These are phyloP conservation scores for Helianthus tuberosus DNA, from an alignment of 129 eudicot genomes.

Conservation along the genomic window DNA sequence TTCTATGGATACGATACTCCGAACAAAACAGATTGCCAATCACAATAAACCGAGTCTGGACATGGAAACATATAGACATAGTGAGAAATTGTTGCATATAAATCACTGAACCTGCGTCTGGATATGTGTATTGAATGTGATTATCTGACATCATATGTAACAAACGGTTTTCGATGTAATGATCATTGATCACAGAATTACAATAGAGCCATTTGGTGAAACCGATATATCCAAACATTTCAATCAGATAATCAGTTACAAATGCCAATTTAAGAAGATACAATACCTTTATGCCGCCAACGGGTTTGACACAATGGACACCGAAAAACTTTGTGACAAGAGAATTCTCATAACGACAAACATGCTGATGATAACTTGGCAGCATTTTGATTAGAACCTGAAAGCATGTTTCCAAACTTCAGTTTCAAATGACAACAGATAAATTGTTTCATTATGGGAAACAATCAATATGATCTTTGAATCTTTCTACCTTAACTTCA, in stretches of 20 bases:
- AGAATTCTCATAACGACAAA: slow-evolving; percentile 77
- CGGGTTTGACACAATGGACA: slow-evolving; percentile 3
- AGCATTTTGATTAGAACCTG: slow-evolving; percentile 96
- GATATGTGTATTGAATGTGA: not conserved
- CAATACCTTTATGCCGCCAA: not conserved
- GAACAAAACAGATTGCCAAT: slow-evolving; percentile 99
- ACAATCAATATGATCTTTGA: slow-evolving; percentile 15
- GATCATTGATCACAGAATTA: too few species aligned
- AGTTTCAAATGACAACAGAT: slow-evolving; percentile 8
- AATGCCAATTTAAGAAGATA: not conserved
- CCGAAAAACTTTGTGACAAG: slow-evolving; percentile 70
- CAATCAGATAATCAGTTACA: not conserved
- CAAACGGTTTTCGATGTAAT: not conserved
- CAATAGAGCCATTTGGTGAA: too few species aligned
- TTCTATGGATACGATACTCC: slow-evolving; percentile 87
- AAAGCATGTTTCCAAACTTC: slow-evolving; percentile 17
- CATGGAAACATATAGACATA: not conserved
- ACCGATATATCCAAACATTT: not conserved
- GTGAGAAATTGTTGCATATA: not conserved
- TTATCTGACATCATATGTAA: not conserved
- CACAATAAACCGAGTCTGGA: slow-evolving; percentile 86
- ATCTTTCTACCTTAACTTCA: slow-evolving; percentile 83
- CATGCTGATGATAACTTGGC: slow-evolving; percentile 83
- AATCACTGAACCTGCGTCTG: not conserved
- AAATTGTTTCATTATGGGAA: not conserved